Evolutionary conservation across 306 rosid genomes (phyloP), one percentile per base, ranked within the genome.

Genomic region (Neltuma alba): DNA sequence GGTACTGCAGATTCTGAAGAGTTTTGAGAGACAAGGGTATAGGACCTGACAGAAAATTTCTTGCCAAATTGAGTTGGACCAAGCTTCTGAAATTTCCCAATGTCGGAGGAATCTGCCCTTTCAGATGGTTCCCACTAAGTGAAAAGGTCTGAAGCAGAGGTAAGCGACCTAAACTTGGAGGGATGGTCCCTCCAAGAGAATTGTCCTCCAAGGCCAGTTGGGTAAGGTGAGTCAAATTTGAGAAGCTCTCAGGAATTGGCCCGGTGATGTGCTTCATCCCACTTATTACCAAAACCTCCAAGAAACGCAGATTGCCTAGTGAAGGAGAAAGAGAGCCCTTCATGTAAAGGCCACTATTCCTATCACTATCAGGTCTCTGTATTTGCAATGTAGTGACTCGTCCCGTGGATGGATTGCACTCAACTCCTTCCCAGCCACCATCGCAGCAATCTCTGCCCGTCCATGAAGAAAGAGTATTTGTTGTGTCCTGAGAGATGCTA

Each of bases 341-440:
- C 99, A 95, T 95, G 78, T 74, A 95, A 8, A 81, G 28, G 28
- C n/a, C 81, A 65, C 37, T 76, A 36, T 86, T 91, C 68, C 73
- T 75, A 23, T 40, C 73, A 40, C 73, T 68, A 11, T 50, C 89
- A 9, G 97, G 92, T 60, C 92, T 89, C 83, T 93, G 97, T 81
- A 95, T 79, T 91, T 85, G 91, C 86, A 95, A 89, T 64, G 38
- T 79, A 28, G 87, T 95, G 31, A 95, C 97, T 70, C 99, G 61
- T 21, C 99, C 99, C 20, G 89, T 87, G 21, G 90, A 85, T 15
- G 89, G 83, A 38, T 89, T 87, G 82, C 99, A 95, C 68, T 89
- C 75, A 70, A 95, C 91, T 30, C 99, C 99, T 79, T 93, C 98
- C 99, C 99, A 95, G 6, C 97, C 94, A 30, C 94, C 98, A 27